Evolutionary conservation across 2,329 filamentous ascomycete genomes (phyloP).

Genomic region (Neophaeococcomyces mojaviensis): DNA sequence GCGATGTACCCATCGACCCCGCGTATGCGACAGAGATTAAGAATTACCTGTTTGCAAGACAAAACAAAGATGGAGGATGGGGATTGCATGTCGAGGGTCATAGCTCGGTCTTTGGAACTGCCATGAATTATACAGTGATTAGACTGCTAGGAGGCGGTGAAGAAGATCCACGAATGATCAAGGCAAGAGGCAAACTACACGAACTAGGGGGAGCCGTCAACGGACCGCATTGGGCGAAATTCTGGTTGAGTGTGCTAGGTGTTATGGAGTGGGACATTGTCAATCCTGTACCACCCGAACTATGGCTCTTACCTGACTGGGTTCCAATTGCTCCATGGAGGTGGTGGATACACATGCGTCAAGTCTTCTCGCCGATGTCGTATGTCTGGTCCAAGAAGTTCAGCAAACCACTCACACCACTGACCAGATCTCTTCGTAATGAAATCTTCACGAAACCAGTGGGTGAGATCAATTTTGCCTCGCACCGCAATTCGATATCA

Average conservation of each 20-base stretch:
- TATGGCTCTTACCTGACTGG: constrained; percentile 92
- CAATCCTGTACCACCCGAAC: constrained; percentile 85
- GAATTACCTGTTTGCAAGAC: constrained; percentile 80
- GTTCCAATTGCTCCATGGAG: constrained; percentile 81
- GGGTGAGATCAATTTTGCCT: constrained; percentile 67
- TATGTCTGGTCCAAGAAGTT: constrained; percentile 81
- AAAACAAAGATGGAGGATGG: constrained; percentile 91
- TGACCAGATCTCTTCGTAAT: constrained; percentile 64
- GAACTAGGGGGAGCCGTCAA: constrained; percentile 76
- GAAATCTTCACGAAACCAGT: constrained; percentile 79
- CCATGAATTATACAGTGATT: constrained; percentile 76
- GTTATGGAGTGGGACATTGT: constrained; percentile 85
- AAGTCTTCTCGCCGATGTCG: constrained; percentile 89
- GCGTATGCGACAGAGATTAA: constrained; percentile 80
- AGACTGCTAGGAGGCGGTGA: constrained; percentile 75
- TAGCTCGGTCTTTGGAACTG: constrained; percentile 82
- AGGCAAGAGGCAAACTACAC: constrained; percentile 74
- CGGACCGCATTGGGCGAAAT: constrained; percentile 92
- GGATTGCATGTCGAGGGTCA: constrained; percentile 91
- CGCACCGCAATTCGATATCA: constrained; percentile 75
- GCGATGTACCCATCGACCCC: constrained; percentile 74
- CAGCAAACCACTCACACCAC: constrained; percentile 64
- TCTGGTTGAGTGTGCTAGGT: constrained; percentile 81
- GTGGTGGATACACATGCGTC: constrained; percentile 98
- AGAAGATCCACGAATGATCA: constrained; percentile 77